Conservation (phyloP, 2,329 filamentous ascomycete genomes). For the Penicillium sp. region DNA sequence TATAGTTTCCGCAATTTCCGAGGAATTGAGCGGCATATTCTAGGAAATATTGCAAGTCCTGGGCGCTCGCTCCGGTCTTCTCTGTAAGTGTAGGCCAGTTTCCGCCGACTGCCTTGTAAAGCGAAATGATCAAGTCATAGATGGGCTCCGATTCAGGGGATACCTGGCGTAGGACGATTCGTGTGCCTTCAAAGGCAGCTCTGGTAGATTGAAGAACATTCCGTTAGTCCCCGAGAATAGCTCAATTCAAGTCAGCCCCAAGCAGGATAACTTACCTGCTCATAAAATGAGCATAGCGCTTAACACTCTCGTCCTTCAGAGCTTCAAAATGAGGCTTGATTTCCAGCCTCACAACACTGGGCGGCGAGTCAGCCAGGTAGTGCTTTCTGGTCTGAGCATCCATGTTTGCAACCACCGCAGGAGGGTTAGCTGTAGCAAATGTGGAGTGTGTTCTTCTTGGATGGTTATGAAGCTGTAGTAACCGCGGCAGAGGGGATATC, state of each 20-base stretch:
- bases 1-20: constrained; percentile 79
- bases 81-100: constrained; percentile 66
- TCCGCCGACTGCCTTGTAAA: constrained; percentile 63
- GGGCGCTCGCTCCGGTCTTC: constrained; percentile 61
- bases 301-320: constrained; percentile 57
- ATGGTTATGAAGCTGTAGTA: constrained; percentile 14
- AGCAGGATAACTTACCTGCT: constrained; percentile 65
- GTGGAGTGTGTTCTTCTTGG: neutral
- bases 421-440: neutral
- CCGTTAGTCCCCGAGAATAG: constrained; percentile 6
- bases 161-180: constrained; percentile 75
- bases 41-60: constrained; percentile 65
- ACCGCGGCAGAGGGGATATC: constrained; percentile 9
- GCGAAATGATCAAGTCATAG: constrained; percentile 72
- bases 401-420: constrained; percentile 25
- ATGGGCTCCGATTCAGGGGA: constrained; percentile 78
- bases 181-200: constrained; percentile 71
- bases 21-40: constrained; percentile 76
- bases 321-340: constrained; percentile 90
- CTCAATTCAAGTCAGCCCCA: neutral
- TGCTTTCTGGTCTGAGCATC: constrained; percentile 50
- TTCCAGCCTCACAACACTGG: constrained; percentile 78
- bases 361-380: constrained; percentile 87
- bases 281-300: constrained; percentile 88
- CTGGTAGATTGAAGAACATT: constrained; percentile 40